A percentile compares a stretch with the other conserved stretches of the same genome.
phyloP scores from a whole-genome alignment of 768 basidiomycete genomes.

The Rhizopogon sp. region DNA sequence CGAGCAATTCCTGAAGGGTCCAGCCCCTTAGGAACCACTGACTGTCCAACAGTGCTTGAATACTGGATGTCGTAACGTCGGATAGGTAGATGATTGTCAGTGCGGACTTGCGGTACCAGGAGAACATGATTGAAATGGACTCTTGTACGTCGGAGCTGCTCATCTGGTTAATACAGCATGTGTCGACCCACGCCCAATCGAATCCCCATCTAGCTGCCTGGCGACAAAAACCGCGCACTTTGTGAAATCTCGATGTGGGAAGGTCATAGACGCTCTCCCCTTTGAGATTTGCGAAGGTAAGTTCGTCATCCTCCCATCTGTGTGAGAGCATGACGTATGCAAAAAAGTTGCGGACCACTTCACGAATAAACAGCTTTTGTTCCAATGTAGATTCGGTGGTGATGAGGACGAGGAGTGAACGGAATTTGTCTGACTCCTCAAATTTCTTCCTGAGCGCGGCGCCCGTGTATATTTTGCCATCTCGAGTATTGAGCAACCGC shows the following conservation, averaged over 20 bases:
- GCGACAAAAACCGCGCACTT: constrained; percentile 19
- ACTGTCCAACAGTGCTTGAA: constrained; percentile 13
- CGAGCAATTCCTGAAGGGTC: constrained; percentile 27
- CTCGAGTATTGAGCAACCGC: constrained; percentile 18
- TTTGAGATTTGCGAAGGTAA: not conserved
- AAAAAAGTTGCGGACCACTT: constrained; percentile 16
- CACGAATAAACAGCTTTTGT: not conserved
- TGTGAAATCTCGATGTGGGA: not conserved
- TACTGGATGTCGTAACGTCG: constrained; percentile 11
- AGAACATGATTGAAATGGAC: constrained; percentile 28
- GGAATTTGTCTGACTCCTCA: constrained; percentile 6
- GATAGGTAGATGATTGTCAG: constrained; percentile 25
- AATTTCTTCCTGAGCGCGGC: constrained; percentile 12
- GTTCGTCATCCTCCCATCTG: constrained; percentile 18
- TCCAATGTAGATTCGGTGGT: not conserved
- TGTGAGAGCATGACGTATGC: constrained; percentile 24
- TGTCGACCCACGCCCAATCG: constrained; percentile 25
- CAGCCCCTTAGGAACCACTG: constrained; percentile 15
- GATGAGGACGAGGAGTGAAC: not conserved
- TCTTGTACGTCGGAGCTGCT: constrained; percentile 27
- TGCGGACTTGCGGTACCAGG: constrained; percentile 24
- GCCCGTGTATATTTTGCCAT: constrained; percentile 18
- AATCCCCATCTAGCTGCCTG: constrained; percentile 14
- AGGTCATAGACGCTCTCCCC: constrained; percentile 8
- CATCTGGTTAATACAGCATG: constrained; percentile 24